phyloP scores from a whole-genome alignment of 306 rosid genomes.

The cucumber (Cucumis sativus) region DNA sequence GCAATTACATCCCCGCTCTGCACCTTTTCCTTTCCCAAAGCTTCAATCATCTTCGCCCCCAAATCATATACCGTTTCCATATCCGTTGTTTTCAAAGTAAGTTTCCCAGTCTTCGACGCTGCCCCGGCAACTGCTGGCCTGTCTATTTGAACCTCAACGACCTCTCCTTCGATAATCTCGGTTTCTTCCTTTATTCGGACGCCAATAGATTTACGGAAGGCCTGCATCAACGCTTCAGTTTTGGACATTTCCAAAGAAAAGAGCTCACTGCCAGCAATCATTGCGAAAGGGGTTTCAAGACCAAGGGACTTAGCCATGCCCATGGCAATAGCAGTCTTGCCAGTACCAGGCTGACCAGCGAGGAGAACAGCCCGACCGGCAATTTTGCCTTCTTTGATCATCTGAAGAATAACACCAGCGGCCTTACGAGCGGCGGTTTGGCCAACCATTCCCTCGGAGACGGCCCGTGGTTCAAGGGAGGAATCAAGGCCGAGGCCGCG shows the following conservation, averaged over 20 bases:
- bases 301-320: conserved; percentile 99
- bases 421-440: conserved; percentile 80
- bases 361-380: conserved; percentile 85
- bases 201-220: conserved; percentile 84
- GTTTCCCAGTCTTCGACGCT: conserved; percentile 79
- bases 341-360: conserved; percentile 94
- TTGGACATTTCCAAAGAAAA: conserved; percentile 93
- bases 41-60: conserved; percentile 97
- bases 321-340: conserved; percentile 98
- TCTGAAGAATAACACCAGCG: conserved; percentile 87
- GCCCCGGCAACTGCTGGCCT: conserved; percentile 78
- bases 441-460: conserved; percentile 98
- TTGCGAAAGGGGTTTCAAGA: conserved; percentile 86
- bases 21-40: conserved; percentile 86
- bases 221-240: conserved; percentile 83
- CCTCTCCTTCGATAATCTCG: conserved; percentile 91
- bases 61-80: conserved; percentile 96
- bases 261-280: conserved; percentile 92
- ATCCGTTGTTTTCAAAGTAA: conserved; percentile 86
- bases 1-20: conserved; percentile 78
- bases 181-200: conserved; percentile 97
- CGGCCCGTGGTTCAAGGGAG: conserved; percentile 62
- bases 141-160: conserved; percentile 85
- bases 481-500: conserved; percentile 95
- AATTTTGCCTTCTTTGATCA: conserved; percentile 83